Evolutionary conservation across 2,329 filamentous ascomycete genomes (phyloP), one percentile per base, ranked within the genome.

Genomic region (Aspergillaceae sp.): DNA sequence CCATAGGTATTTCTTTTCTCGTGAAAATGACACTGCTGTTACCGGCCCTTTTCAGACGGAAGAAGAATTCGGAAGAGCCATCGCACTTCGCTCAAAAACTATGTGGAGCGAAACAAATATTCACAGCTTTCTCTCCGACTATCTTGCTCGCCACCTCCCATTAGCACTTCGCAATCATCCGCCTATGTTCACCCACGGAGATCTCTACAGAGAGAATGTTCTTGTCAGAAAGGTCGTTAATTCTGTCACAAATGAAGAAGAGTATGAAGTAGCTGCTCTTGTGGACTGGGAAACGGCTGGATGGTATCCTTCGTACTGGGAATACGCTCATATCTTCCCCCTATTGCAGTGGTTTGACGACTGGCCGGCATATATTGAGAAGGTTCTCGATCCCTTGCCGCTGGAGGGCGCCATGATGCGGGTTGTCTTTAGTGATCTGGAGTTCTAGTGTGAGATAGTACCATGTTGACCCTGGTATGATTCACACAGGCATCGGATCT

Each of bases 301-400:
- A 40, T 60, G 54, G 55, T 58, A 59, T 53, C 57, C 57, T 48
- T 52, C 52, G 11, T 53, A 60, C 46, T 59, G 52, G 55, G 57
- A 60, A 45, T 61, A 58, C 40, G 43, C 54, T 38, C 42, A 48
- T 55, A 51, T 51, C 9, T 60, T 55, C 36, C 42, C 48, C 5
- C 7, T 55, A 5, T 52, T 59, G 27, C 51, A 49, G 35, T 59
- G 51, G 51, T 33, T 50, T 48, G 57, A 60, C 29, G 56, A 57
- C 47, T 60, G 57, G 56, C 55, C 57, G 35, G 52, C 7, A 44
- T 46, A 48, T 47, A 19, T 60, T 46, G 55, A 58, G 41, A 56
- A 52, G 44, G 45, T 60, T 48, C 32, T 59, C 29, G 50, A 57
- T 45, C 54, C 53, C 8, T 57, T 46, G 45, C 52, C 55, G 37